phyloP scores from a whole-genome alignment of 441 rosid species.

The Omphalea diandra region DNA sequence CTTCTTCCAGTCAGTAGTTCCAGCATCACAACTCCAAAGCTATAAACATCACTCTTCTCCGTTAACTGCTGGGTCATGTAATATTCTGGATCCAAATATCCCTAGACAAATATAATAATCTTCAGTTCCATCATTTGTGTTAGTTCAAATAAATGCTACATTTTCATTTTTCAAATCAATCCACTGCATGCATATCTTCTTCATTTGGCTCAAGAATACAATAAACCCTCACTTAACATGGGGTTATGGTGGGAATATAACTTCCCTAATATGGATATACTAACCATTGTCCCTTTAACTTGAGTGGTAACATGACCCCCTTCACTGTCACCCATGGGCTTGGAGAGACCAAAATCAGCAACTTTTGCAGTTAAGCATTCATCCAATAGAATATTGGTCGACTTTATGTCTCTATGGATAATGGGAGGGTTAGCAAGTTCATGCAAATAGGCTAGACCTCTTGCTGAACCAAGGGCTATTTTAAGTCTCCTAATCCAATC shows the following conservation, averaged over 20 bases:
- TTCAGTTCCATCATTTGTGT: not conserved
- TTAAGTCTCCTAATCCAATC: conserved; percentile 74
- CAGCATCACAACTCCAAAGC: conserved; percentile 77
- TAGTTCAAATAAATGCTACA: not conserved
- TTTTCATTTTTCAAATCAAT: not conserved
- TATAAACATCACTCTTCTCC: conserved; percentile 90
- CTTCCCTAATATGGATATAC: conserved; percentile 23
- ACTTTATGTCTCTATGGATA: conserved; percentile 72
- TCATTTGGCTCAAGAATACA: too few species aligned
- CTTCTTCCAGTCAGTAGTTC: conserved; percentile 59
- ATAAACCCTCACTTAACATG: not conserved
- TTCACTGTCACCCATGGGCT: conserved; percentile 47
- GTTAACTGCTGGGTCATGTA: conserved; percentile 86
- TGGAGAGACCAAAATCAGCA: conserved; percentile 86
- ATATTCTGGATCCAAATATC: conserved; percentile 87
- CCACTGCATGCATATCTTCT: too few species aligned
- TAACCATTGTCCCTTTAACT: conserved; percentile 91
- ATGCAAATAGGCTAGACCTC: conserved; percentile 73
- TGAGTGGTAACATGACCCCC: conserved; percentile 63
- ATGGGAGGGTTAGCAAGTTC: conserved; percentile 86
- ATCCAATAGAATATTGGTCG: conserved; percentile 67
- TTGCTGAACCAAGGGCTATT: conserved; percentile 66
- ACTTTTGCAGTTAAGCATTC: conserved; percentile 70
- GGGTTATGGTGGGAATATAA: too few species aligned
- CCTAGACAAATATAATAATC: conserved; percentile 31